Evolutionary conservation across 768 basidiomycete genomes (phyloP).

Genomic region (Tylopilus plumbeoviolaceoides): DNA sequence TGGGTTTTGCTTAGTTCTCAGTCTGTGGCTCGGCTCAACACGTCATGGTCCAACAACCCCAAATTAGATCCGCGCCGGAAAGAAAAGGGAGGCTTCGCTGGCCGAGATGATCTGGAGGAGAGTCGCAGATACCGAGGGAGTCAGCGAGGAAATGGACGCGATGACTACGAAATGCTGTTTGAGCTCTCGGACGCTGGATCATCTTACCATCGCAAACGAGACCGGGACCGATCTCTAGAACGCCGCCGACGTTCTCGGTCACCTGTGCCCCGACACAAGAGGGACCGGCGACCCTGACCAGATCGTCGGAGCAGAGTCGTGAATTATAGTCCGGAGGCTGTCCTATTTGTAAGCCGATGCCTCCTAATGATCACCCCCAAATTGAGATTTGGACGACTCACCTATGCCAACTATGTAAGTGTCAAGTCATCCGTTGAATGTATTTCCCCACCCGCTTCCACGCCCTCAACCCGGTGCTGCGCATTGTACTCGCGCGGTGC

Average conservation of each 20-base stretch:
- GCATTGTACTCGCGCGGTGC: no score
- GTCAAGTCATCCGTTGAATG: conserved; percentile 2
- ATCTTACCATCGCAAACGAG: conserved; percentile 40
- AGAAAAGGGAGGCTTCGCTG: conserved; percentile 52
- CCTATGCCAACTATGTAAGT: conserved; percentile 19
- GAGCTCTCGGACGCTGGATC: conserved; percentile 51
- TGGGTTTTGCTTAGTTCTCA: conserved; percentile 58
- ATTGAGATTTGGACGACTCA: conserved; percentile 13
- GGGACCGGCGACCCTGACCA: conserved; percentile 33
- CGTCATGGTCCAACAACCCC: conserved; percentile 75
- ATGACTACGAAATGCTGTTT: conserved; percentile 76
- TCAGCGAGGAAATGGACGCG: conserved; percentile 28
- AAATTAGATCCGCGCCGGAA: conserved; percentile 42
- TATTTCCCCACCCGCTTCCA: not conserved
- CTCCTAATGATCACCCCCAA: conserved; percentile 2
- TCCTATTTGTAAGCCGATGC: conserved; percentile 18
- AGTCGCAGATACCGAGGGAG: conserved; percentile 60
- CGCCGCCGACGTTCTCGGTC: conserved; percentile 26
- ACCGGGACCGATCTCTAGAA: conserved; percentile 36
- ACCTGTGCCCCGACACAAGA: conserved; percentile 19
- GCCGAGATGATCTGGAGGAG: conserved; percentile 70
- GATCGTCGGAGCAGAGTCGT: conserved; percentile 29
- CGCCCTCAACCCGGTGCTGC: no score
- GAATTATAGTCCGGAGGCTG: conserved; percentile 3
- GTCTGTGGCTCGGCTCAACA: conserved; percentile 88